Percentiles rank a stretch among this genome's conserved stretches.
Conservation (phyloP, 495 filamentous ascomycete species). For the Penicillium bovifimosum region DNA sequence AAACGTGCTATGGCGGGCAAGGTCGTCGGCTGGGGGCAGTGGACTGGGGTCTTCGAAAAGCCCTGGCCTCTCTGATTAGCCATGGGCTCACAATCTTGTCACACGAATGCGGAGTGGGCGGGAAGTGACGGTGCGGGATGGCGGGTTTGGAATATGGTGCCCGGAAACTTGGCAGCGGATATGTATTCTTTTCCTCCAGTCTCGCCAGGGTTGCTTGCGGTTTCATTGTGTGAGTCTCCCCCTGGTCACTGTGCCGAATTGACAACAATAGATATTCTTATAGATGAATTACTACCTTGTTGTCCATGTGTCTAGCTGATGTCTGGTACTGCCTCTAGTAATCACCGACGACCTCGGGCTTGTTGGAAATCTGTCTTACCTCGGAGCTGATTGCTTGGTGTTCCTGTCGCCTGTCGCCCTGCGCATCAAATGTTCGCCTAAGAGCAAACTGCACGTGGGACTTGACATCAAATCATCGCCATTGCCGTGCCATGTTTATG, state of each 20-base stretch:
- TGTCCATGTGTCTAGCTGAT: not conserved
- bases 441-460: too few relatives aligned
- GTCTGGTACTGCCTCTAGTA: not conserved
- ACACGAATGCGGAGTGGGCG: not conserved
- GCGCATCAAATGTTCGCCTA: too few relatives aligned
- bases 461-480: too few relatives aligned
- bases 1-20: conserved; percentile 41
- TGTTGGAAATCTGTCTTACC: not conserved
- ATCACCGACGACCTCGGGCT: not conserved
- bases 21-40: conserved; percentile 46
- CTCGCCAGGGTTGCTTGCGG: too few relatives aligned
- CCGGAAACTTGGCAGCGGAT: not conserved
- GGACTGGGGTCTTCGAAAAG: conserved; percentile 44
- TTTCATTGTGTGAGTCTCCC: not conserved
- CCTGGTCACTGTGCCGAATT: not conserved
- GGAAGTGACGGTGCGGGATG: not conserved
- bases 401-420: too few relatives aligned
- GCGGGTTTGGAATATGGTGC: not conserved
- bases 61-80: conserved; percentile 19
- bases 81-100: not conserved
- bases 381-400: too few relatives aligned
- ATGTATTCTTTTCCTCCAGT: not conserved
- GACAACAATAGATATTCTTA: not conserved
- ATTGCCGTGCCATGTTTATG: too few relatives aligned
- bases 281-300: not conserved